Conservation (phyloP, 2,329 filamentous ascomycete genomes). For the Meredithiella fracta region DNA sequence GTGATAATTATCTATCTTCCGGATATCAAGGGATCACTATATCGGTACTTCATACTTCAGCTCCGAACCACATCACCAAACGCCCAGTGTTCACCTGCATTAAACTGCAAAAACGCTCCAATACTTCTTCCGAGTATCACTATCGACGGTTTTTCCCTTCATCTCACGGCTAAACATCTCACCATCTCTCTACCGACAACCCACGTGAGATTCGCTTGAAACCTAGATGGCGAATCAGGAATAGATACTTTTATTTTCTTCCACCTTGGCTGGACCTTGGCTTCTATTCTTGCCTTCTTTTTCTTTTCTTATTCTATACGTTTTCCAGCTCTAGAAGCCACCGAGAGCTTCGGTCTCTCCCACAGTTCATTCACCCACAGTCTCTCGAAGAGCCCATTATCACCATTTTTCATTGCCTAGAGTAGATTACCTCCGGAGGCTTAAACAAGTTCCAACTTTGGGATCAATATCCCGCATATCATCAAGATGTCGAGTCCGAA, state of each 20-base stretch:
- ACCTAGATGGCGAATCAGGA: constrained; percentile 9
- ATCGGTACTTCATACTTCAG: neutral
- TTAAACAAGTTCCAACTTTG: too few relatives aligned
- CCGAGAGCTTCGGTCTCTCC: neutral
- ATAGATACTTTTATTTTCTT: neutral
- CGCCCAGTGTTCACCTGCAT: neutral
- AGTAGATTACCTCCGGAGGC: too few relatives aligned
- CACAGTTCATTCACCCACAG: neutral
- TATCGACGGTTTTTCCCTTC: neutral
- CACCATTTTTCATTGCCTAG: neutral
- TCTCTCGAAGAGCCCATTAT: neutral
- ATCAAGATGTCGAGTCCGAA: constrained; percentile 29
- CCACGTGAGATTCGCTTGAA: neutral
- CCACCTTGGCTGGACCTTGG: constrained; percentile 12
- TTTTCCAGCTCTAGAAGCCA: neutral
- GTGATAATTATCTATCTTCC: neutral
- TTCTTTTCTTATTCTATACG: neutral
- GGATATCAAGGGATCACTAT: neutral
- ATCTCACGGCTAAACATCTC: neutral
- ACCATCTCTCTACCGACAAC: neutral
- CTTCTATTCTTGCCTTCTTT: constrained; percentile 7
- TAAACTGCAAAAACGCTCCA: neutral
- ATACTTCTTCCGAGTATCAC: neutral
- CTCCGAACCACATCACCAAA: neutral
- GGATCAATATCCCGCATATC: too few relatives aligned